These are phyloP conservation scores for Litsea cubeba DNA, from an alignment of 164 flowering plant species.

Conservation along the genomic window DNA sequence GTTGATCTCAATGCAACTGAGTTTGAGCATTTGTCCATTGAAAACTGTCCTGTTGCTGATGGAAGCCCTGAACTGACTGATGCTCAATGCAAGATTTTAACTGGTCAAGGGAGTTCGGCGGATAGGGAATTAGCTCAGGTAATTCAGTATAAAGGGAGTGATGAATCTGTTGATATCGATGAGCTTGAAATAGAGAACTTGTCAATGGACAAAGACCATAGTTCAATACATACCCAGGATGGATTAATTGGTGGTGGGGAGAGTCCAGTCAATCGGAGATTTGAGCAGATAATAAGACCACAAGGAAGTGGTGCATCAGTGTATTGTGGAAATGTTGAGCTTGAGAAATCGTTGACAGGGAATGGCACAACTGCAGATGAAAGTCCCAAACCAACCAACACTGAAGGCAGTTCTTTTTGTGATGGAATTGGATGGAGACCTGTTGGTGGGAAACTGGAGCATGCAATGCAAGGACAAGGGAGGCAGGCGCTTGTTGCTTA, in stretches of 20 bases:
- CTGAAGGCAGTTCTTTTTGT: neutral
- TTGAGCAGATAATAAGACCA: neutral
- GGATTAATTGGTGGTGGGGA: neutral
- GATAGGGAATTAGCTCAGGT: slow-evolving; percentile 4
- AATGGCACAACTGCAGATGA: neutral
- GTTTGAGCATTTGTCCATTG: too few relatives aligned
- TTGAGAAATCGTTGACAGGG: neutral
- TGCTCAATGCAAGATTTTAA: neutral
- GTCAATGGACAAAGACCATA: neutral
- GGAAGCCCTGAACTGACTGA: too few relatives aligned
- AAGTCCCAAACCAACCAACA: neutral
- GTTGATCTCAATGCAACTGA: slow-evolving; percentile 8
- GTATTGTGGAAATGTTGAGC: neutral
- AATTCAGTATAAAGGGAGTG: slow-evolving; percentile 5
- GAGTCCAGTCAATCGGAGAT: neutral
- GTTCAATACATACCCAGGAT: neutral
- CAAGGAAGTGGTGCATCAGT: neutral
- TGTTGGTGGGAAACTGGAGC: neutral
- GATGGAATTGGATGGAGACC: neutral
- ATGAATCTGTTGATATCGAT: neutral
- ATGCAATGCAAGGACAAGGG: too few relatives aligned
- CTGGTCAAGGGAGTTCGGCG: slow-evolving; percentile 5
- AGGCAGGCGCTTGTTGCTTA: neutral
- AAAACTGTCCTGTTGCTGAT: too few relatives aligned
- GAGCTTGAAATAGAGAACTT: neutral